Base-by-base conservation (phyloP, 805 yeast genomes). In the Scheffersomyces stipitis region DNA sequence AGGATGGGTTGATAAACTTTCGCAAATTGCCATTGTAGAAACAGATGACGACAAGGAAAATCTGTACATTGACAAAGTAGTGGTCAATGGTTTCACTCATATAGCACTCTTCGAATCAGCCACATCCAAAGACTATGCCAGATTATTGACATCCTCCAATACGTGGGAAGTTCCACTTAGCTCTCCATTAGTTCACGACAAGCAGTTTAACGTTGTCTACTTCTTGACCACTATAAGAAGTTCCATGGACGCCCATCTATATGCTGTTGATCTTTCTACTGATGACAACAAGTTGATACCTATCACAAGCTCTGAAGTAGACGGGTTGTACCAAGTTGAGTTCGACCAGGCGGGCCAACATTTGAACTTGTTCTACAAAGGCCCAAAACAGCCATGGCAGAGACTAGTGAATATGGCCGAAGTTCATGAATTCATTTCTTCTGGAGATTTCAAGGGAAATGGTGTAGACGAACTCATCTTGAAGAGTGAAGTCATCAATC, bases 351-450 rank as follows among this genome's bases (percentile, higher is more conserved):
- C 49, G 14, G 56, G 52, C 14, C 60, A 53, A 17, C 55, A 48
- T 34, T 41, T 52, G 15, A 40, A 46, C n/a, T 38, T 55, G 27
- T 26, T 29, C 15, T 54, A 52, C 32, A 27, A 22, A 7, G 60
- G 60, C 6, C 62, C 62, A 1, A 24, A 31, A 4, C 49, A 48
- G 39, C 60, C 62, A 9, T 56, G 57, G 57, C 60, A 52, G 28
- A 48, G 46, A 24, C 36, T 56, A 22, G 29, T 54, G 12, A 48
- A 50, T 27, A 28, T 56, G 37, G 52, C 47, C 1, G 47, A 44
- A 3, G 27, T 49, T 16, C 52, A 48, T 3, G 41, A 33, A 3
- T 31, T 26, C 10, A 9, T 34, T 10, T n/a, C 26, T 13, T 29
- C 29, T 1, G 33, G 33, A 28, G 33, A 13, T 15, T 15, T 32